Evolutionary conservation across 83 land plant genomes (phyloP), one percentile per base, ranked within the genome.

Genomic region (Picea abies): DNA sequence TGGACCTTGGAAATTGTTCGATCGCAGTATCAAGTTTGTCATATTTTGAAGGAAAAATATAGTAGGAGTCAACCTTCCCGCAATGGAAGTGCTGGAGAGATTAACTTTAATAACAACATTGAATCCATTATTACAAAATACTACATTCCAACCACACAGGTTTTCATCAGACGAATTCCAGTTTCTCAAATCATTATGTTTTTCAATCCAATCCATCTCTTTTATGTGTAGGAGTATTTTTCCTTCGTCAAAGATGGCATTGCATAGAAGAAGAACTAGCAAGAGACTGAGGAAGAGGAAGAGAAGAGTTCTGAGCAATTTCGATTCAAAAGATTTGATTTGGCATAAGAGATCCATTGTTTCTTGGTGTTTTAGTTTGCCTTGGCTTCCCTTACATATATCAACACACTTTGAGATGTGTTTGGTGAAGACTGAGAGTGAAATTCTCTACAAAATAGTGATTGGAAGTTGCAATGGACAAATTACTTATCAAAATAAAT

Each of bases 81-180:
- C 44, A 47, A 75, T 41, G 14, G 60, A 75, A 11, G 58, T 3
- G 58, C 12, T 56, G 2, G 58, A 56, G 58, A 52, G 2, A 56
- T 56, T 56, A 56, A 56, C 3, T 56, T 56, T 56, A 56, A 3
- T 12, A 61, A 93, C 91, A 0, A 20, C 16, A 16, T 70, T 32
- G 75, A 32, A 37, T 1, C 0, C 3, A 56, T 2, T 4, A 63
- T 39, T 52, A 77, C 93, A 91, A 14, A 88, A 56, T 23, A 80
- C 49, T 63, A 82, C 85, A n/a, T 22, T 10, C 89, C 89, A 87
- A 22, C 26, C 63, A 80, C 84, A 84, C 0, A 82, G 92, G 6
- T 81, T 82, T 37, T 58, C 81, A 77, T 88, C 88, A 6, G 83
- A 65, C 23, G 61, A 39, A 83, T 80, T 81, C 94, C 94, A 92